Conservation (phyloP, 1,284 basidiomycete species). For the Sporisorium iseilematis-ciliati region DNA sequence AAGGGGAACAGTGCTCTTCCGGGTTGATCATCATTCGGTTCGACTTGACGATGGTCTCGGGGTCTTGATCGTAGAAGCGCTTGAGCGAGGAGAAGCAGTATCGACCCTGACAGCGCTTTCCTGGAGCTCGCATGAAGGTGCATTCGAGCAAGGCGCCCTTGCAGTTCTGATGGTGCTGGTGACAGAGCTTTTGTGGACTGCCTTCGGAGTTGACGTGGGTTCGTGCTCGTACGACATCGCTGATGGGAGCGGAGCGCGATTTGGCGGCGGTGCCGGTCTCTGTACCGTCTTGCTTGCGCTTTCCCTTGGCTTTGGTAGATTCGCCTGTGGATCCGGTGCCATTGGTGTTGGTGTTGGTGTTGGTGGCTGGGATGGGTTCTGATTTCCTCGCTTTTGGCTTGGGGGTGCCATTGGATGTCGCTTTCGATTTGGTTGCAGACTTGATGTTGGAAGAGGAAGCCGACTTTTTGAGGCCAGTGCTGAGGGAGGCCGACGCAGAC, state of each 20-base stretch:
- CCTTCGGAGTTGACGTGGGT: slow-evolving; percentile 40
- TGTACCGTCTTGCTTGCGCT: slow-evolving; percentile 14
- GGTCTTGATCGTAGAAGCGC: slow-evolving; percentile 43
- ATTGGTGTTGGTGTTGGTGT: slow-evolving; percentile 1
- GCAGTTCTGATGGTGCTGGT: slow-evolving; percentile 47
- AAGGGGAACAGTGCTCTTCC: slow-evolving; percentile 36
- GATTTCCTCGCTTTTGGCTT: slow-evolving; percentile 35
- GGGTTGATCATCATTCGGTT: slow-evolving; percentile 50
- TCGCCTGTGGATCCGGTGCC: neutral
- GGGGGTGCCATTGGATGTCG: slow-evolving; percentile 7
- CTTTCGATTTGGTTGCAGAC: neutral
- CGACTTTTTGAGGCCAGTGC: slow-evolving; percentile 12
- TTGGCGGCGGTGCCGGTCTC: neutral
- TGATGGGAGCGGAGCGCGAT: slow-evolving; percentile 26
- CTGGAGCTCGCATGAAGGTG: slow-evolving; percentile 51
- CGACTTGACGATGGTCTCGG: slow-evolving; percentile 43
- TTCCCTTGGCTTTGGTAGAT: slow-evolving; percentile 17
- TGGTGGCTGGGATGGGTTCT: slow-evolving; percentile 12
- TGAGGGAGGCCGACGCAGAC: slow-evolving; percentile 1
- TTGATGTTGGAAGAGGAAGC: slow-evolving; percentile 26
- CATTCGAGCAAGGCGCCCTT: slow-evolving; percentile 43
- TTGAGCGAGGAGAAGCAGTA: slow-evolving; percentile 48
- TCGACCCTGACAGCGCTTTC: slow-evolving; percentile 37
- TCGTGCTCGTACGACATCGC: slow-evolving; percentile 30
- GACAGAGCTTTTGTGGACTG: slow-evolving; percentile 31